These are phyloP conservation scores for Synchytrium microbalum DNA, from an alignment of 371 early-diverging fungal species.

Conservation along the genomic window DNA sequence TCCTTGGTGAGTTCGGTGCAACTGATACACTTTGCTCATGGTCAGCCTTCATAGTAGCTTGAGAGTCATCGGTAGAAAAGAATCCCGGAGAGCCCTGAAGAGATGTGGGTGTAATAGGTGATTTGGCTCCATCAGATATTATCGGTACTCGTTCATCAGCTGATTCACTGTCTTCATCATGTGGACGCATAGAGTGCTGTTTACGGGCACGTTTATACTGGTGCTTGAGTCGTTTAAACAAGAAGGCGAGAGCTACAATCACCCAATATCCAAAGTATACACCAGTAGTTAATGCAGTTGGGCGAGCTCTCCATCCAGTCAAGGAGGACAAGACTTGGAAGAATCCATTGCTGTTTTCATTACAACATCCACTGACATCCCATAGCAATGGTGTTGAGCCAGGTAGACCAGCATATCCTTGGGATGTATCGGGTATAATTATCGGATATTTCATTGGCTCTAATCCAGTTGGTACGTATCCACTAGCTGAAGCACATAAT, in stretches of 20 bases:
- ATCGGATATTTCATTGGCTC: neutral
- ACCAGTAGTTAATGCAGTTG: slow-evolving; percentile 12
- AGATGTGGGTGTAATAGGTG: too few relatives aligned
- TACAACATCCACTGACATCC: slow-evolving; percentile 15
- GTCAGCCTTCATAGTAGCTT: too few relatives aligned
- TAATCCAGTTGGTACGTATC: neutral
- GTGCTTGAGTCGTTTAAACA: neutral
- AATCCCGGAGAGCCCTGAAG: too few relatives aligned
- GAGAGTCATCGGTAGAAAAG: too few relatives aligned
- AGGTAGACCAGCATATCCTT: slow-evolving; percentile 4
- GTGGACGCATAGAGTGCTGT: neutral
- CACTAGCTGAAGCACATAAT: neutral
- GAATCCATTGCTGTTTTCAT: slow-evolving; percentile 13
- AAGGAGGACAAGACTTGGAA: slow-evolving; percentile 14
- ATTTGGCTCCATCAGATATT: neutral
- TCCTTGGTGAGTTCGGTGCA: neutral
- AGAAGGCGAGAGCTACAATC: slow-evolving; percentile 5
- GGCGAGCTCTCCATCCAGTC: slow-evolving; percentile 11
- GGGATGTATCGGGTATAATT: neutral
- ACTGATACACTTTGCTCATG: too few relatives aligned
- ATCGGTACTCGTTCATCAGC: neutral
- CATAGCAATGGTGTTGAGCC: slow-evolving; percentile 13
- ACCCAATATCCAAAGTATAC: slow-evolving; percentile 13
- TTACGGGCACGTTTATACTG: too few relatives aligned
- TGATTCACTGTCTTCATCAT: neutral